Conservation (phyloP, 2,329 filamentous ascomycete species). For the Capronia epimyces region DNA sequence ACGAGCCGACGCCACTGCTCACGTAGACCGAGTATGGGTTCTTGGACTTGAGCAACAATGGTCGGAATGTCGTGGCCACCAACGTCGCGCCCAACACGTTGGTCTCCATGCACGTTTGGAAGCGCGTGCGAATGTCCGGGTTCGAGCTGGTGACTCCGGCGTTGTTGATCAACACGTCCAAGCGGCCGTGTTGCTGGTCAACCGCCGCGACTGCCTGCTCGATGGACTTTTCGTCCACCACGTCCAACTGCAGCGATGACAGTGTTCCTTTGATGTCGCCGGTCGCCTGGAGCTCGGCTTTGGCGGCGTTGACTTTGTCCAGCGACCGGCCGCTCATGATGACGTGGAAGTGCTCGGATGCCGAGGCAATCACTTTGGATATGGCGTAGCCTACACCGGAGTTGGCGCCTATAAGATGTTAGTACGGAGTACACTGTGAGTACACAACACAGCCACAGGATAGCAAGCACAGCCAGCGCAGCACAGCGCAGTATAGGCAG, state of each 20-base stretch:
- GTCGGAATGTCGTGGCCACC: constrained; percentile 33
- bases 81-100: constrained; percentile 37
- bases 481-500: too few relatives aligned
- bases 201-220: neutral
- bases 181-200: neutral
- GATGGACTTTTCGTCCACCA: constrained; percentile 27
- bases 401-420: constrained; percentile 28
- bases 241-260: constrained; percentile 32
- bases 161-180: constrained; percentile 2
- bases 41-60: constrained; percentile 33
- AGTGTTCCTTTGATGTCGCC: constrained; percentile 22
- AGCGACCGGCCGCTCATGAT: constrained; percentile 15
- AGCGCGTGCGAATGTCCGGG: constrained; percentile 5
- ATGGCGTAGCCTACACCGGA: constrained; percentile 29
- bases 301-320: constrained; percentile 7
- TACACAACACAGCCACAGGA: too few relatives aligned
- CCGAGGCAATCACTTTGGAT: constrained; percentile 20
- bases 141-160: neutral
- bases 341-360: constrained; percentile 26
- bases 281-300: constrained; percentile 7
- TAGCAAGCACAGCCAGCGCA: too few relatives aligned
- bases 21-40: constrained; percentile 35
- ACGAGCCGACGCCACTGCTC: constrained; percentile 33
- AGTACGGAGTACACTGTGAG: too few relatives aligned
- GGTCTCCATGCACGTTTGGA: constrained; percentile 32